These are phyloP conservation scores for Lizonia empirigonia DNA, from an alignment of 2,329 filamentous ascomycete species.

Conservation along the genomic window DNA sequence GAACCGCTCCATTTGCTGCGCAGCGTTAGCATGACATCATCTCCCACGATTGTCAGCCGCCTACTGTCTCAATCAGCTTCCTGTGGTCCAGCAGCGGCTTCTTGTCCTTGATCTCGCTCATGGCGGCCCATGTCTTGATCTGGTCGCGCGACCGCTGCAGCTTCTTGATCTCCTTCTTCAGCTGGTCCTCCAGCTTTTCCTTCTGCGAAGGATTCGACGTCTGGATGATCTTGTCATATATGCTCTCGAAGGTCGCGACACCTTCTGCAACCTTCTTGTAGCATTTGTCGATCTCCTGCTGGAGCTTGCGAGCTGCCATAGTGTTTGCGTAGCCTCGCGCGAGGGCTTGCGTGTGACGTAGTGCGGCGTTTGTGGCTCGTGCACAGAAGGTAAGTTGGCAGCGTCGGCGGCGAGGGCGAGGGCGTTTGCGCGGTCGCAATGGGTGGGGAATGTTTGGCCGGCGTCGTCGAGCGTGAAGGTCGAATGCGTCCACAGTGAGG, in stretches of 20 bases:
- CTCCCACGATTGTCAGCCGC: constrained; percentile 32
- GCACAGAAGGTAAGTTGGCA: constrained; percentile 7
- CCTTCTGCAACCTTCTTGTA: constrained; percentile 98
- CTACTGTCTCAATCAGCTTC: constrained; percentile 95
- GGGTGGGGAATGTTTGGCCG: constrained; percentile 21
- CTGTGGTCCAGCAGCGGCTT: constrained; percentile 90
- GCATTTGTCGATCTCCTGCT: constrained; percentile 98
- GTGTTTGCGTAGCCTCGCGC: constrained; percentile 50
- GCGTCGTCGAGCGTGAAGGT: constrained; percentile 27
- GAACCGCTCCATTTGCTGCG: constrained; percentile 98
- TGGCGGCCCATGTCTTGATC: constrained; percentile 99
- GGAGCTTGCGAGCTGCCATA: constrained; percentile 95
- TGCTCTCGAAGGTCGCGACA: constrained; percentile 86
- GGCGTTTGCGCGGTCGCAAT: constrained; percentile 25
- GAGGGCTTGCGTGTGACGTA: constrained; percentile 27
- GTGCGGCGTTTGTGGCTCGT: constrained; percentile 15
- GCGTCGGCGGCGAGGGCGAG: constrained; percentile 24
- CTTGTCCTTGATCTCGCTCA: constrained; percentile 99
- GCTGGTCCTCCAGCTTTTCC: constrained; percentile 95
- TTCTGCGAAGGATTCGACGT: constrained; percentile 93
- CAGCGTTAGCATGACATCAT: constrained; percentile 38
- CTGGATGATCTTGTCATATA: constrained; percentile 97
- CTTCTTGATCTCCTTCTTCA: constrained; percentile 99
- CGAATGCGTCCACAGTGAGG: constrained; percentile 24
- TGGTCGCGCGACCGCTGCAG: constrained; percentile 95